phyloP scores from a whole-genome alignment of 495 filamentous ascomycete genomes.

The Neurospora pannonica region DNA sequence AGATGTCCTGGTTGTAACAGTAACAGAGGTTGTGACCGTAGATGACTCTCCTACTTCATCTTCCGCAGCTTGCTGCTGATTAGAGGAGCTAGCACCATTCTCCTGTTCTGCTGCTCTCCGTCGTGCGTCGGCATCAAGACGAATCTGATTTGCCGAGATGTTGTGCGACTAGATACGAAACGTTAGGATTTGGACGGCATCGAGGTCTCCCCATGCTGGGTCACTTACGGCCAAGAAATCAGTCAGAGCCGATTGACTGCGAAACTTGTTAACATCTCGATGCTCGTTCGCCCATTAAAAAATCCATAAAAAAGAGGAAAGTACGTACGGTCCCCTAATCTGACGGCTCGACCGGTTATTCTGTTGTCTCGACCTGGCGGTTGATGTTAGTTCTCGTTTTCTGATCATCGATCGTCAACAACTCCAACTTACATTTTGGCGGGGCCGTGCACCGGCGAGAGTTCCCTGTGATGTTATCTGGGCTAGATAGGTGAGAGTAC shows the following conservation, averaged over 20 bases:
- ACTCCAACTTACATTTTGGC: neutral
- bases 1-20: constrained; percentile 2
- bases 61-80: constrained; percentile 1
- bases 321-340: constrained; percentile 24
- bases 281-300: neutral
- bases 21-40: constrained; percentile 2
- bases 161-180: constrained; percentile 60
- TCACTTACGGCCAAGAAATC: constrained; percentile 64
- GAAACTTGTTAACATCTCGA: neutral
- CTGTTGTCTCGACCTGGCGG: constrained; percentile 14
- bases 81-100: neutral
- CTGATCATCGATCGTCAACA: neutral
- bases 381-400: neutral
- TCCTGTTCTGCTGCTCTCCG: constrained; percentile 37
- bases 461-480: neutral
- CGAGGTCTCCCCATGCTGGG: neutral
- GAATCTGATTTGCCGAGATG: constrained; percentile 76
- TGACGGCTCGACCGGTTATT: constrained; percentile 7
- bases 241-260: constrained; percentile 61
- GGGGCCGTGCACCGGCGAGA: neutral
- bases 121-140: constrained; percentile 46
- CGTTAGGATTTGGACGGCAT: neutral
- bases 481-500: neutral
- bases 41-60: constrained; percentile 9
- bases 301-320: neutral